Percentiles rank a stretch among this genome's conserved stretches.
Evolutionary conservation across 352 stramenopile genomes (phyloP).

Genomic region (Phytophthora aleatoria): DNA sequence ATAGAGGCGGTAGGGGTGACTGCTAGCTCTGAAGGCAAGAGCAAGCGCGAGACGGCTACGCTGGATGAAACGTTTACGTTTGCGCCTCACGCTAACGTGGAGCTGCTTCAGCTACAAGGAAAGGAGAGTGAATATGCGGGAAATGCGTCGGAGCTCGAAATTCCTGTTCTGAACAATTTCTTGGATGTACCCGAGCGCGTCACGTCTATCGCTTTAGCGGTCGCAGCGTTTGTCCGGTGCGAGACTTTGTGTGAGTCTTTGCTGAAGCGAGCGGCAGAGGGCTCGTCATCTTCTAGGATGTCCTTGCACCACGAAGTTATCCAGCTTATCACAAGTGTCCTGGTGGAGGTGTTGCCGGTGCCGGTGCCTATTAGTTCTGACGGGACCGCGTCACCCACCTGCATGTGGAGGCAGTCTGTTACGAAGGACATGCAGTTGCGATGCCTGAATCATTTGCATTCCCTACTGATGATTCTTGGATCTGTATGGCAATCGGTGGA

Average conservation of each 20-base stretch:
- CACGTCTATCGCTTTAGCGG: slow-evolving; percentile 71
- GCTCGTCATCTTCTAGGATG: slow-evolving; percentile 90
- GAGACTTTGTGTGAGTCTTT: slow-evolving; percentile 79
- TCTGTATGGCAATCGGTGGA: slow-evolving; percentile 91
- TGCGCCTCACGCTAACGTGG: slow-evolving; percentile 59
- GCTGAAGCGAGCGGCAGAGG: slow-evolving; percentile 78
- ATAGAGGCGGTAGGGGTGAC: slow-evolving; percentile 41
- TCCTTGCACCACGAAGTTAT: slow-evolving; percentile 90
- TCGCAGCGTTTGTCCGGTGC: slow-evolving; percentile 83
- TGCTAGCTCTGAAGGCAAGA: slow-evolving; percentile 22
- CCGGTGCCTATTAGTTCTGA: slow-evolving; percentile 43
- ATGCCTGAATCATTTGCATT: slow-evolving; percentile 79
- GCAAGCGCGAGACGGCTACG: slow-evolving; percentile 25
- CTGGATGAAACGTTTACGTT: slow-evolving; percentile 51
- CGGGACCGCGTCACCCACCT: slow-evolving; percentile 27
- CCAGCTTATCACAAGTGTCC: slow-evolving; percentile 79
- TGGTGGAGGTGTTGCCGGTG: slow-evolving; percentile 86
- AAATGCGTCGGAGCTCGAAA: slow-evolving; percentile 66
- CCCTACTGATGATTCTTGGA: slow-evolving; percentile 78
- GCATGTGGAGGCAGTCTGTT: slow-evolving; percentile 79
- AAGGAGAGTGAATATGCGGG: slow-evolving; percentile 82
- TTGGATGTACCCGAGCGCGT: slow-evolving; percentile 86
- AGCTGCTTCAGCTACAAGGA: slow-evolving; percentile 56
- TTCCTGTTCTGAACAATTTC: slow-evolving; percentile 77
- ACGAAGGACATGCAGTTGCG: slow-evolving; percentile 82